Base-by-base conservation (phyloP, 495 filamentous ascomycete species). In the Immersiella caudata region DNA sequence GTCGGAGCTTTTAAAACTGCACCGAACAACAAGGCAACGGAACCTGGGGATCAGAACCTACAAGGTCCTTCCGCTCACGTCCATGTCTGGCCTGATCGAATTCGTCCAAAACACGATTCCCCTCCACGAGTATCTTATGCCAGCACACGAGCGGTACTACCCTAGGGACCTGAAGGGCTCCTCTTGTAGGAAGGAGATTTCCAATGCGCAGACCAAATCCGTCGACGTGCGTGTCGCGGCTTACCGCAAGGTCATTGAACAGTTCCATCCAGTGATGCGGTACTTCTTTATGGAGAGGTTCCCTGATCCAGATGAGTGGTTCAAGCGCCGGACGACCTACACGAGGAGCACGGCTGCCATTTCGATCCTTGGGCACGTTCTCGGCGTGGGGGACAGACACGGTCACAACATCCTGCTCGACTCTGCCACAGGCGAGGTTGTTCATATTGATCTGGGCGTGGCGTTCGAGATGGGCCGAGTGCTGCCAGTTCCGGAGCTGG, bases 261-360 rank as follows among this genome's bases (percentile, higher is more conserved):
- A 86, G 36, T 97, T 97, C 78, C 89, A 92, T 52, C 96, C 96
- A 0, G 94, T 97, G n/a, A 89, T 98, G 88, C 88, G 89, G 36
- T 96, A 93, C 75, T 99, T 98, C 82, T 97, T 98, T 78, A 91
- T 97, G 83, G 94, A 99, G 75, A 89, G 89, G 54, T 99, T 97
- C 76, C 85, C 89, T 20, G 94, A 96, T 70, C 95, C 95, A 5
- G 94, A 98, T 73, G 93, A 96, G 70, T 99, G 95, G 95, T 98
- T 97, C 71, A 85, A 84, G 58, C 89, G 87, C 67, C 86, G 95
- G 27, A 85, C 96, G 6, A 90, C 93, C 2, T 99, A 98, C 75
- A 97, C 93, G 0, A 85, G 95, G 62, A 94, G 90, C 56, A 97
- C 93, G 1, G 96, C 95, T 16, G 93, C 94, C 36, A 93, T 97